Conservation (phyloP, 176 grass and related monocot species). For the Oryza rufipogon region DNA sequence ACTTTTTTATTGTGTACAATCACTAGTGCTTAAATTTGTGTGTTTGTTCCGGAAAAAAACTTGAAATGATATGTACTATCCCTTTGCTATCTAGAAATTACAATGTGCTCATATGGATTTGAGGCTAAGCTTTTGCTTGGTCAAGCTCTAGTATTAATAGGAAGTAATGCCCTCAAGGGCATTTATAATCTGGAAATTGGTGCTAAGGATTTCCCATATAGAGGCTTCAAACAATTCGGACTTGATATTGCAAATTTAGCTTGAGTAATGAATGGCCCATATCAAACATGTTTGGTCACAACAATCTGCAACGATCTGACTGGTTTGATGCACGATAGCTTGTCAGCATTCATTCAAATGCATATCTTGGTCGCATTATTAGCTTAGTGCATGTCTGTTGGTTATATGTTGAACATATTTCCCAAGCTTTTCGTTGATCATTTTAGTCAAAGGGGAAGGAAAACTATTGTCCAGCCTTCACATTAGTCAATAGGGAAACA, state of each 20-base stretch:
- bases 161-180: constrained; percentile 13
- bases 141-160: constrained; percentile 10
- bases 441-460: not conserved
- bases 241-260: not conserved
- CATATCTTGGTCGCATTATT: not conserved
- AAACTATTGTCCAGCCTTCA: not conserved
- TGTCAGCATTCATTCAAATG: constrained; percentile 35
- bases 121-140: not conserved
- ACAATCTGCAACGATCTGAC: not conserved
- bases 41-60: not conserved
- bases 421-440: not conserved
- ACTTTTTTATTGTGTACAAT: not conserved
- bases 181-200: constrained; percentile 16
- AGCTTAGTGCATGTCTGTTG: not conserved
- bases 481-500: not conserved
- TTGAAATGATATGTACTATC: not conserved
- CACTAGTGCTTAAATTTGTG: not conserved
- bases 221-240: not conserved
- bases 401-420: constrained; percentile 1
- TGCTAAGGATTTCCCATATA: not conserved
- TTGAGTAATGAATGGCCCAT: not conserved
- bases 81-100: not conserved
- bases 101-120: not conserved
- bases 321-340: not conserved
- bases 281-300: constrained; percentile 27